Conservation (phyloP, 257 asterid species). For the Salvia hispanica region DNA sequence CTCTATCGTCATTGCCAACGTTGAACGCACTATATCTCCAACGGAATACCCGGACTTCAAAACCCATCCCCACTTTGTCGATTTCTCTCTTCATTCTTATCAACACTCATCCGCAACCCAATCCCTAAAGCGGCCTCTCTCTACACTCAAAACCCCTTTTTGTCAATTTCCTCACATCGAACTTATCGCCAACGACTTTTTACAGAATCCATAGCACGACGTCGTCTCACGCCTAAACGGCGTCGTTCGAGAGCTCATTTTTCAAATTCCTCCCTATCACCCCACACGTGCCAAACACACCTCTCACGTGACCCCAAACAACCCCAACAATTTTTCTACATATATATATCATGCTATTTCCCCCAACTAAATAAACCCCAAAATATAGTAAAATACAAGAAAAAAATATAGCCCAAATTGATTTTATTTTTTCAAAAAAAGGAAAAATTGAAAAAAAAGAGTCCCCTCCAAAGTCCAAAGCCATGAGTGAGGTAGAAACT, state of each 20-base stretch:
- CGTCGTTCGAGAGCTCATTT: not conserved
- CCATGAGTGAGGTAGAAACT: constrained; percentile 69
- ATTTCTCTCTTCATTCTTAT: too few relatives aligned
- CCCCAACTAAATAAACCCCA: constrained; percentile 10
- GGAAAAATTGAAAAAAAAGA: constrained; percentile 53
- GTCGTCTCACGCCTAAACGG: not conserved
- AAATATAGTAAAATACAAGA: not conserved
- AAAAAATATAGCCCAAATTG: not conserved
- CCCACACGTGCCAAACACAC: constrained; percentile 26
- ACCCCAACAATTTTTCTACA: constrained; percentile 8
- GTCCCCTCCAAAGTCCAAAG: constrained; percentile 44
- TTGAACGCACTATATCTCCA: not conserved
- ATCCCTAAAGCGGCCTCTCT: too few relatives aligned
- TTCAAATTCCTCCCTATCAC: not conserved
- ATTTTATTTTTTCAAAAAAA: not conserved
- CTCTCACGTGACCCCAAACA: constrained; percentile 30
- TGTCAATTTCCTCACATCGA: not conserved
- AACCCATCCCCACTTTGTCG: too few relatives aligned
- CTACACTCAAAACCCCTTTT: too few relatives aligned
- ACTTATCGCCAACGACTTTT: not conserved
- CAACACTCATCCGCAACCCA: too few relatives aligned
- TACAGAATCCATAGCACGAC: not conserved
- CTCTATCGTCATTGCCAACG: not conserved
- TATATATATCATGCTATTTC: not conserved
- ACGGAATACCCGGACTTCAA: too few relatives aligned